Conservation (phyloP, 495 filamentous ascomycete genomes). For the Penicillium canariense region DNA sequence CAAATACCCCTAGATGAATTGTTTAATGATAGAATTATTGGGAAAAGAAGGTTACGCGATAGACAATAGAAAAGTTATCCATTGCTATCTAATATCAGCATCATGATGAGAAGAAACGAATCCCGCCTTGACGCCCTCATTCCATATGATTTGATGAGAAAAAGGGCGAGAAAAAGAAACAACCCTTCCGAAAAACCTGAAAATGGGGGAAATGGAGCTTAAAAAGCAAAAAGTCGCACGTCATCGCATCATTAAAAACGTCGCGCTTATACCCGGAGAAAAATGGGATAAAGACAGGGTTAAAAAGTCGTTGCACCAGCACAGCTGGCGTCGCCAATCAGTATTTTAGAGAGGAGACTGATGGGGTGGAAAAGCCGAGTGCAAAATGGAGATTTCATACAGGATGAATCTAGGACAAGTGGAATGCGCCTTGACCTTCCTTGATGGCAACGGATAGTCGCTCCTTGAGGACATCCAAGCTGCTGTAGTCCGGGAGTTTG, state of each 20-base stretch:
- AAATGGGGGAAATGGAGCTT: constrained; percentile 14
- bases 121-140: constrained; percentile 23
- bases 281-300: not conserved
- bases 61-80: constrained; percentile 13
- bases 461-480: constrained; percentile 68
- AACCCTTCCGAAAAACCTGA: constrained; percentile 26
- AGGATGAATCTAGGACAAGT: constrained; percentile 65
- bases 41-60: not conserved
- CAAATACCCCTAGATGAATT: not conserved
- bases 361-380: not conserved
- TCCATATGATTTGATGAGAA: constrained; percentile 16
- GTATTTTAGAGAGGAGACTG: not conserved
- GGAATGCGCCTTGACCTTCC: constrained; percentile 99
- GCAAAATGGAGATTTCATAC: not conserved
- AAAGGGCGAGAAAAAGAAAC: constrained; percentile 12
- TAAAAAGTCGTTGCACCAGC: constrained; percentile 10
- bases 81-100: constrained; percentile 44
- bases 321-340: constrained; percentile 3
- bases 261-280: constrained; percentile 1
- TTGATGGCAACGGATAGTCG: constrained; percentile 81
- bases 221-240: constrained; percentile 23
- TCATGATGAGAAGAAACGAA: constrained; percentile 11
- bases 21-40: constrained; percentile 1
- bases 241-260: constrained; percentile 25
- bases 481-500: constrained; percentile 94